Conservation (phyloP, 2,329 filamentous ascomycete genomes). For the Fusarium lateritium region DNA sequence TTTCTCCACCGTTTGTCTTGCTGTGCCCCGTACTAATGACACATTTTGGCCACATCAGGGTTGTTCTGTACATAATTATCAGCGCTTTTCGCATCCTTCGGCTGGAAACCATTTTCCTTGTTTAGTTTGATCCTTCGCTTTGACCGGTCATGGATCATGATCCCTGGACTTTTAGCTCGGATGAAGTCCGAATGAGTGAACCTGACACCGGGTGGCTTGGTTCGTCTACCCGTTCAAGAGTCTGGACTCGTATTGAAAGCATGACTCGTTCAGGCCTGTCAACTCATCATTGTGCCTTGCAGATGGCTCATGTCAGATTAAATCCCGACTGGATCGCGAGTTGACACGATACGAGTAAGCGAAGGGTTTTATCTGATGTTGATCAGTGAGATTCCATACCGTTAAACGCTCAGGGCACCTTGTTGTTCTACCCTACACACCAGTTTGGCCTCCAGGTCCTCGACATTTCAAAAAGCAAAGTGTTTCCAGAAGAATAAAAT, state of each 20-base stretch:
- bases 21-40: constrained; percentile 3
- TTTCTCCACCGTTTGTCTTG: constrained; percentile 15
- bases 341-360: not conserved
- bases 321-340: not conserved
- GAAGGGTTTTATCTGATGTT: not conserved
- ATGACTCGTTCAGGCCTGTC: not conserved
- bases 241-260: constrained; percentile 1
- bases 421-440: too few relatives aligned
- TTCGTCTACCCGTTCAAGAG: constrained; percentile 6
- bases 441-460: too few relatives aligned
- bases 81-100: constrained; percentile 3
- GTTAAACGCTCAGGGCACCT: too few relatives aligned
- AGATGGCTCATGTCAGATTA: not conserved
- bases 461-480: too few relatives aligned
- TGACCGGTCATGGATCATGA: not conserved
- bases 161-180: not conserved
- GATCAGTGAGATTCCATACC: not conserved
- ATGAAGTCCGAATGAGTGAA: not conserved
- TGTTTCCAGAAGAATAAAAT: too few relatives aligned
- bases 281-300: not conserved
- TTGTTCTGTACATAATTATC: not conserved
- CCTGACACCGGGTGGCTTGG: constrained; percentile 21
- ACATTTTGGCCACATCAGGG: not conserved
- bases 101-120: constrained; percentile 4
- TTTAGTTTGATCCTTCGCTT: constrained; percentile 1